Conservation (phyloP, 202 grass and related monocot genomes). For the Zizania palustris region DNA sequence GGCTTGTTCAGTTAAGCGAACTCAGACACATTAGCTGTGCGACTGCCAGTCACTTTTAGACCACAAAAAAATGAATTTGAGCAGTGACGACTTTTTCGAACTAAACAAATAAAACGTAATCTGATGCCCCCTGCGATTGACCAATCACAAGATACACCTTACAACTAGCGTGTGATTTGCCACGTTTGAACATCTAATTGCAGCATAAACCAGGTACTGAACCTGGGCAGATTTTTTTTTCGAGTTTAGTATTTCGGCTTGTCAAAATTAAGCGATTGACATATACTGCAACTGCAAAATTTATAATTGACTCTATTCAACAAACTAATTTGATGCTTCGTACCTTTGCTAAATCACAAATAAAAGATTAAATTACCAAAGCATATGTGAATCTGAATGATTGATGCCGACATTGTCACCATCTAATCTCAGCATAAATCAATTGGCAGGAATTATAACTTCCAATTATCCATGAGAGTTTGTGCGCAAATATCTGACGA, state of each 20-base stretch:
- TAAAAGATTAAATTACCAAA: slow-evolving; percentile 8
- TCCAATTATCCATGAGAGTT: neutral
- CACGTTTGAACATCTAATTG: neutral
- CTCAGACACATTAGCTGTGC: too few species aligned
- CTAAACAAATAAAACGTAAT: neutral
- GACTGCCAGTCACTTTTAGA: neutral
- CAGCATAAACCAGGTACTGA: slow-evolving; percentile 13
- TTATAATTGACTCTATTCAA: slow-evolving; percentile 16
- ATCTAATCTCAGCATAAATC: slow-evolving; percentile 26
- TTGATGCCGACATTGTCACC: neutral
- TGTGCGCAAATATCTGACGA: slow-evolving; percentile 7
- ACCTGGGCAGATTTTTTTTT: neutral
- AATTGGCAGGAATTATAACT: slow-evolving; percentile 25
- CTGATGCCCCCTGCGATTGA: slow-evolving; percentile 14
- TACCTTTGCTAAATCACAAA: slow-evolving; percentile 19
- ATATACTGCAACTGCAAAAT: neutral
- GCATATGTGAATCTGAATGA: slow-evolving; percentile 9
- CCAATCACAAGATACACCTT: neutral
- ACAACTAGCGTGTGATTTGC: neutral
- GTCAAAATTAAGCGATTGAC: slow-evolving; percentile 4
- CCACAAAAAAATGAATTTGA: neutral
- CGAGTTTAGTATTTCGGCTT: neutral
- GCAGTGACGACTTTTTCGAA: neutral
- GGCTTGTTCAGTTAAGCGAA: slow-evolving; percentile 13
- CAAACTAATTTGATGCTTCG: neutral